phyloP scores from a whole-genome alignment of 2,329 filamentous ascomycete species.

The Exophiala alcalophila region DNA sequence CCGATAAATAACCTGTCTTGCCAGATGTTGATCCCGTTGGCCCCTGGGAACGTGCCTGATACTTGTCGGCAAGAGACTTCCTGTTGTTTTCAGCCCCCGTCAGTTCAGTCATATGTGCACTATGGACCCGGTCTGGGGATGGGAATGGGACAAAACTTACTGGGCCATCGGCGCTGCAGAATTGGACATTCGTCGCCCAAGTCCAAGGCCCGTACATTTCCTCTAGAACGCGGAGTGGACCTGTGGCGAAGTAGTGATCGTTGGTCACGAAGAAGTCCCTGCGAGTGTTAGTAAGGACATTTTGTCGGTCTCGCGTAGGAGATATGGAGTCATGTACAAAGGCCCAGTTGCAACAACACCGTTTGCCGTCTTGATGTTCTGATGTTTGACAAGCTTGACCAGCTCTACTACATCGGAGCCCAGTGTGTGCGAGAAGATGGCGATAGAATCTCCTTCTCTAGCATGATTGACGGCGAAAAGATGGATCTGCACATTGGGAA shows the following conservation, averaged over 20 bases:
- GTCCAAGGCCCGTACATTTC: constrained; percentile 17
- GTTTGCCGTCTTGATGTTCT: constrained; percentile 25
- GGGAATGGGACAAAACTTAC: no score
- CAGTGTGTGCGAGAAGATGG: constrained; percentile 18
- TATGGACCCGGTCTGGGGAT: no score
- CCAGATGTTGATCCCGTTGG: constrained; percentile 25
- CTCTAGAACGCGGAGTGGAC: constrained; percentile 13
- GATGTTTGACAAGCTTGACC: constrained; percentile 23
- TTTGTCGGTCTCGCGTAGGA: no score
- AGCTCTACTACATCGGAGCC: constrained; percentile 20
- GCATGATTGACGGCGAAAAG: constrained; percentile 27
- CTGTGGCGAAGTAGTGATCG: constrained; percentile 17
- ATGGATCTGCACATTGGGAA: constrained; percentile 13
- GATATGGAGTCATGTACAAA: constrained; percentile 6
- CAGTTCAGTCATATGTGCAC: no score
- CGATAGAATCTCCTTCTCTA: constrained; percentile 23
- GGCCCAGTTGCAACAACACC: constrained; percentile 18
- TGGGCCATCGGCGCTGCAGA: constrained; percentile 12
- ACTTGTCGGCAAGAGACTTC: constrained; percentile 19
- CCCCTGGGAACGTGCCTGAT: constrained; percentile 19
- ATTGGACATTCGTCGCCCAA: constrained; percentile 19
- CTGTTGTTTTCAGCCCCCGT: no score
- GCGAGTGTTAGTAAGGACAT: constrained; percentile 9
- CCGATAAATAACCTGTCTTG: constrained; percentile 21
- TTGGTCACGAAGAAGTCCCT: constrained; percentile 22